Percentiles rank a stretch among this genome's conserved stretches.
These are phyloP conservation scores for Mycena rebaudengoi DNA, from an alignment of 768 basidiomycete genomes.

Conservation along the genomic window DNA sequence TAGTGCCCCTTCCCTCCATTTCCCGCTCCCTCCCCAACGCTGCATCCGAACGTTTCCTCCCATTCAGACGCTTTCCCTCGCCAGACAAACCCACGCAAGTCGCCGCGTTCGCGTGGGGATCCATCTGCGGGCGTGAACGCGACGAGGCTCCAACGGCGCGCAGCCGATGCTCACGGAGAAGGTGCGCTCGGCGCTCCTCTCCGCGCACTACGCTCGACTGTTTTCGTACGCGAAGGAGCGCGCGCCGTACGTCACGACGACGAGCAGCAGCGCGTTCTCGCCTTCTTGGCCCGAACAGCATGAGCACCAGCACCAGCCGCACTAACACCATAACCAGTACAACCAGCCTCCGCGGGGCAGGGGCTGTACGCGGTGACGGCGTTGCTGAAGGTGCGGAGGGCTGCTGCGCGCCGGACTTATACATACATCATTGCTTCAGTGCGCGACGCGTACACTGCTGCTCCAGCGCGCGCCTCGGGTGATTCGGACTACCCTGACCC, in stretches of 20 bases:
- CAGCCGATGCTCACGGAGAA: constrained; percentile 42
- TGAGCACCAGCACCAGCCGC: constrained; percentile 34
- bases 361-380: constrained; percentile 19
- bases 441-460: too few relatives aligned
- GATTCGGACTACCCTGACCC: too few relatives aligned
- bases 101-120: constrained; percentile 86
- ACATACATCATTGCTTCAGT: too few relatives aligned
- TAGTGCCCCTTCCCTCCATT: too few relatives aligned
- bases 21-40: too few relatives aligned
- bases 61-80: not conserved
- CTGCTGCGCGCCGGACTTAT: too few relatives aligned
- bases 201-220: constrained; percentile 21
- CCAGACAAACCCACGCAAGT: constrained; percentile 91
- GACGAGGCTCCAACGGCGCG: constrained; percentile 22
- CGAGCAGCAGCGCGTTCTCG: constrained; percentile 55
- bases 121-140: too few relatives aligned
- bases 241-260: constrained; percentile 9
- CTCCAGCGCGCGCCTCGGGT: too few relatives aligned
- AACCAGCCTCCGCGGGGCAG: not conserved
- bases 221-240: constrained; percentile 24
- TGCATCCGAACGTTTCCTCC: too few relatives aligned
- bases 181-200: too few relatives aligned
- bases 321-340: constrained; percentile 38
- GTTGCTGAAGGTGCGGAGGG: constrained; percentile 41
- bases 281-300: constrained; percentile 85